Evolutionary conservation across 75 land plant genomes (phyloP).

Genomic region (Adiantum capillusveneris): DNA sequence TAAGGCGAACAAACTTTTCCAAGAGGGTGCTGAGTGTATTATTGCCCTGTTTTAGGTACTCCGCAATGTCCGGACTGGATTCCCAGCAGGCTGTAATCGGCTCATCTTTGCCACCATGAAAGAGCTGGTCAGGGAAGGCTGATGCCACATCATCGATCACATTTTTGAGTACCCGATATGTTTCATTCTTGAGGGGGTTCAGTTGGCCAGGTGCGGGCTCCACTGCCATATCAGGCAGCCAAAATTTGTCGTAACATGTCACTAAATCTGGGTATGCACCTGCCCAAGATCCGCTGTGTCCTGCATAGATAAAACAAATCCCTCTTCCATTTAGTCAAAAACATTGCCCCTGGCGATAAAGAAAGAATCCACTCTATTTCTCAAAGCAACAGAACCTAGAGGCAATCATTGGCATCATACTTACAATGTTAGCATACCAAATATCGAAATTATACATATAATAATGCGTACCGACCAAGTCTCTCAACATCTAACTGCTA

Average conservation of each 20-base stretch:
- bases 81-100: slow-evolving; percentile 74
- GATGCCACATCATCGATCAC: slow-evolving; percentile 53
- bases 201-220: slow-evolving; percentile 96
- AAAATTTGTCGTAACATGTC: slow-evolving; percentile 71
- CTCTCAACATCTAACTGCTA: too few relatives aligned
- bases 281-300: slow-evolving; percentile 92
- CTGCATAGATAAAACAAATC: too few relatives aligned
- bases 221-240: slow-evolving; percentile 41
- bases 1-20: slow-evolving; percentile 43
- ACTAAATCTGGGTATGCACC: slow-evolving; percentile 87
- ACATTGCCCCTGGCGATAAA: too few relatives aligned
- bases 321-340: too few relatives aligned
- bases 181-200: slow-evolving; percentile 67
- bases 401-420: too few relatives aligned
- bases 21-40: slow-evolving; percentile 52
- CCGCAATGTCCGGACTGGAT: slow-evolving; percentile 33
- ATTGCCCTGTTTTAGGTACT: slow-evolving; percentile 26
- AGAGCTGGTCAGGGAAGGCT: slow-evolving; percentile 63
- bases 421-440: too few relatives aligned
- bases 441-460: too few relatives aligned
- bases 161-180: slow-evolving; percentile 60
- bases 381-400: too few relatives aligned
- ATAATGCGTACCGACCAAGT: too few relatives aligned
- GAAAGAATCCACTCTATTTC: too few relatives aligned
- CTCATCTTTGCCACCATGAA: slow-evolving; percentile 83